A percentile compares a stretch with the other conserved stretches of the same genome.
phyloP scores from a whole-genome alignment of 305 asterid genomes.

The Fraxinus latifolia region DNA sequence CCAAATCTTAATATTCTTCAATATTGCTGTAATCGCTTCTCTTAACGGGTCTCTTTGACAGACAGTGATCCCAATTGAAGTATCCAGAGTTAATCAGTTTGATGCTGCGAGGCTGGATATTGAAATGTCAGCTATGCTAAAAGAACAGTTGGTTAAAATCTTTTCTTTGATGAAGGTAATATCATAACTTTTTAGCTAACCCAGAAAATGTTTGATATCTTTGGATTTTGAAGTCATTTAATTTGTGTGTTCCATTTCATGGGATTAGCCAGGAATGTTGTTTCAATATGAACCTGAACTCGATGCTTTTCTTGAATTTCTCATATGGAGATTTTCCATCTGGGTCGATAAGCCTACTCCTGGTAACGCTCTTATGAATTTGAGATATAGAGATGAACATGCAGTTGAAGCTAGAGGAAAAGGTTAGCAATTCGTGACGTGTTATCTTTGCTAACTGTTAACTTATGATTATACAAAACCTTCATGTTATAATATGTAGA shows the following conservation, averaged over 20 bases:
- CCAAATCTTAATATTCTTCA: background rate
- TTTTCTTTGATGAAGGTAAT: slow-evolving; percentile 80
- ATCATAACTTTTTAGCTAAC: slow-evolving; percentile 17
- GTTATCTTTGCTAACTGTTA: slow-evolving; percentile 18
- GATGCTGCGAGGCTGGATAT: slow-evolving; percentile 90
- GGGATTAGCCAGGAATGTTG: slow-evolving; percentile 93
- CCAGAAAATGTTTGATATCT: slow-evolving; percentile 17
- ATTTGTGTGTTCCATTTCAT: slow-evolving; percentile 42
- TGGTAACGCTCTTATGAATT: slow-evolving; percentile 79
- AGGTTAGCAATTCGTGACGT: slow-evolving; percentile 42
- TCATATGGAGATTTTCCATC: slow-evolving; percentile 79
- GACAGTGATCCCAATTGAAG: slow-evolving; percentile 61
- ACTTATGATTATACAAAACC: slow-evolving; percentile 8
- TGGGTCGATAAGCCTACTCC: slow-evolving; percentile 97
- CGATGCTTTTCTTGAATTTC: slow-evolving; percentile 86
- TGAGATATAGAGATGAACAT: slow-evolving; percentile 80
- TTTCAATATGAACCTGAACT: slow-evolving; percentile 86
- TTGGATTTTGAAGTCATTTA: slow-evolving; percentile 32
- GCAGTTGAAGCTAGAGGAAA: slow-evolving; percentile 66
- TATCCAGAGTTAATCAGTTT: slow-evolving; percentile 85
- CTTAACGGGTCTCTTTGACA: slow-evolving; percentile 28
- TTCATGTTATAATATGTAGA: background rate
- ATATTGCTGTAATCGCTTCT: background rate
- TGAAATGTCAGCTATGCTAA: slow-evolving; percentile 88
- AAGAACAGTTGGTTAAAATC: slow-evolving; percentile 80